Evolutionary conservation across 805 yeast genomes (phyloP).

Genomic region (Scheffersomyces lignosus): DNA sequence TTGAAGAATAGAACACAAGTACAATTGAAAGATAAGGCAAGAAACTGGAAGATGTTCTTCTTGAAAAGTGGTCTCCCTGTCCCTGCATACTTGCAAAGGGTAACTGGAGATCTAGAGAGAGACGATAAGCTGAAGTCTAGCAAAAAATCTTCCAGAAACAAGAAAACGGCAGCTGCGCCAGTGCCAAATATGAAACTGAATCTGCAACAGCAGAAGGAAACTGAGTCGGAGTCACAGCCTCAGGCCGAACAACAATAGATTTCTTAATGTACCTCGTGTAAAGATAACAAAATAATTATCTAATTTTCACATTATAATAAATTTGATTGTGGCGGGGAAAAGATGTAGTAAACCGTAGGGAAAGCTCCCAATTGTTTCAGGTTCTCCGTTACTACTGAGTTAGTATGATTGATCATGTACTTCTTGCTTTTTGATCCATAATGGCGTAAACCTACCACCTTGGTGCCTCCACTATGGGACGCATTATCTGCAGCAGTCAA

Average conservation of each 20-base stretch:
- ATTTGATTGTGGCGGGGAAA: too few species aligned
- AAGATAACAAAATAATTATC: too few species aligned
- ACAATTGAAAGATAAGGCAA: slow-evolving; percentile 93
- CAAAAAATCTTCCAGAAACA: slow-evolving; percentile 25
- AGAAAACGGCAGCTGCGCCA: slow-evolving; percentile 43
- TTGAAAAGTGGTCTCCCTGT: slow-evolving; percentile 72
- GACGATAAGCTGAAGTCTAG: slow-evolving; percentile 43
- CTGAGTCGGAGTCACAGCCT: background rate
- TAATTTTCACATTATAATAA: too few species aligned
- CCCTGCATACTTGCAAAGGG: slow-evolving; percentile 77
- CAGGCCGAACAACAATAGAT: background rate
- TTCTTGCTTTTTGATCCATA: too few species aligned
- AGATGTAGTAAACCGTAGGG: too few species aligned
- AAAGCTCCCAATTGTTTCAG: too few species aligned
- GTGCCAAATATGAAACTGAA: slow-evolving; percentile 33
- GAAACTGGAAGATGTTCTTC: slow-evolving; percentile 91
- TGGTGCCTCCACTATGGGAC: too few species aligned
- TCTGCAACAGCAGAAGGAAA: slow-evolving; percentile 5
- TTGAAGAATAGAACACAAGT: slow-evolving; percentile 87
- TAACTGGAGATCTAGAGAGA: slow-evolving; percentile 81
- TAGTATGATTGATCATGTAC: too few species aligned
- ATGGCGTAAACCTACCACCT: too few species aligned
- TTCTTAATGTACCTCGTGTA: background rate
- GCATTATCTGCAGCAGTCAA: too few species aligned
- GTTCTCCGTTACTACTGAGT: too few species aligned